Base-by-base conservation (phyloP, 495 filamentous ascomycete genomes). In the Cairneyella variabilis region DNA sequence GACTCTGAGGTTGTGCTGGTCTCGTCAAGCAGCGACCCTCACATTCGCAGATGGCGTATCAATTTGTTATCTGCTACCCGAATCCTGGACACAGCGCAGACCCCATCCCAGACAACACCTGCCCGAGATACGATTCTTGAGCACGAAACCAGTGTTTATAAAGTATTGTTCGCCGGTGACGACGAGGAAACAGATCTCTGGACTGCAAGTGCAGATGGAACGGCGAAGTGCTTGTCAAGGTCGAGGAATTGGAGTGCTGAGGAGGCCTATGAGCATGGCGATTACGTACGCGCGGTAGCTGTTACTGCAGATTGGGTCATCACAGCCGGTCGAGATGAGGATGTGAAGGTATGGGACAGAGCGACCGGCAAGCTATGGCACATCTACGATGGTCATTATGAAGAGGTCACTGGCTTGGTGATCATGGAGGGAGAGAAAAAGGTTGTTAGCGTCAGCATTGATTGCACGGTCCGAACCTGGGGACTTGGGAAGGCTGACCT, bases 61-160 rank as follows among this genome's bases (percentile, higher is more conserved):
- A 66, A 66, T 12, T 34, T 65, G 3, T 66, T 65, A 42, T 64
- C 69, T 9, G 75, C 69, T 59, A 71, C 71, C 67, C 76, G 69
- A 69, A 72, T 74, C 22, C 52, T 66, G 36, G 56, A 51, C 12
- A 57, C 55, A 3, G 72, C 69, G 65, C 57, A 46, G 11, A 56
- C 59, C 9, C 62, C 69, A 32, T 64, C 67, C 34, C 28, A 49
- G 20, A 26, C 3, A 12, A 67, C 65, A 42, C 64, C 72, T 4
- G 71, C 74, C 0, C 28, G 51, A 30, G 76, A 79, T 11, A 80
- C 87, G 1, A 80, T 97, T 26, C 67, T 87, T 11, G 84, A 84
- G 41, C 92, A 97, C 68, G 90, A 95, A 20, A 98, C 93, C 3
- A 93, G 84, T 56, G 85, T 98, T 11, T 88, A 96, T 67, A 84